Conservation (phyloP, 371 early-diverging fungal genomes). For the Apophysomyces sp. region DNA sequence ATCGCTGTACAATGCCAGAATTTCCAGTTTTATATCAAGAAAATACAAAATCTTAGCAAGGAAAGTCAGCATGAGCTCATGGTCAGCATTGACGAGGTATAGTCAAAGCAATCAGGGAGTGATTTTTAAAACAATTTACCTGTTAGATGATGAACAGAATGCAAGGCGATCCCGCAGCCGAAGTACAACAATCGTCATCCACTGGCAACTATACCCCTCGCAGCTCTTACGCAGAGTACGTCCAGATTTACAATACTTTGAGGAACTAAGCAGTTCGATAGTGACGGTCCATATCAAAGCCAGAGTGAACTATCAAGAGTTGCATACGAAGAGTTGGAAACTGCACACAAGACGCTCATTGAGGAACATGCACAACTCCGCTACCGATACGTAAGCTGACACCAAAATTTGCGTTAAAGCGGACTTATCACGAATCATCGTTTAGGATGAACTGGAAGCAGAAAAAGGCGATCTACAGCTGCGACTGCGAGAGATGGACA, state of each 20-base stretch:
- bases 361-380: conserved; percentile 58
- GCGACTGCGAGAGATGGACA: conserved; percentile 73
- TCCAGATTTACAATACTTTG: neutral
- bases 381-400: conserved; percentile 56
- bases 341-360: conserved; percentile 52
- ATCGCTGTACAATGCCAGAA: conserved; percentile 82
- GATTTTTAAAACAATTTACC: neutral
- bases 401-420: neutral
- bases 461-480: conserved; percentile 67
- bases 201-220: conserved; percentile 24
- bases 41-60: conserved; percentile 74
- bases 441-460: conserved; percentile 63
- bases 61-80: conserved; percentile 81
- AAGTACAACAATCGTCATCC: conserved; percentile 8
- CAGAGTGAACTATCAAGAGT: conserved; percentile 29
- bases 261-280: neutral
- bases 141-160: conserved; percentile 15
- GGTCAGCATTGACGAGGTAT: conserved; percentile 79
- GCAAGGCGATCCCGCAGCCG: conserved; percentile 6
- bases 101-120: neutral
- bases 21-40: conserved; percentile 76
- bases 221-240: conserved; percentile 23
- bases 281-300: conserved; percentile 21
- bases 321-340: conserved; percentile 55
- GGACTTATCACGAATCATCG: neutral